Base-by-base conservation (phyloP, 2,329 filamentous ascomycete genomes). In the Dactylella cylindrospora region DNA sequence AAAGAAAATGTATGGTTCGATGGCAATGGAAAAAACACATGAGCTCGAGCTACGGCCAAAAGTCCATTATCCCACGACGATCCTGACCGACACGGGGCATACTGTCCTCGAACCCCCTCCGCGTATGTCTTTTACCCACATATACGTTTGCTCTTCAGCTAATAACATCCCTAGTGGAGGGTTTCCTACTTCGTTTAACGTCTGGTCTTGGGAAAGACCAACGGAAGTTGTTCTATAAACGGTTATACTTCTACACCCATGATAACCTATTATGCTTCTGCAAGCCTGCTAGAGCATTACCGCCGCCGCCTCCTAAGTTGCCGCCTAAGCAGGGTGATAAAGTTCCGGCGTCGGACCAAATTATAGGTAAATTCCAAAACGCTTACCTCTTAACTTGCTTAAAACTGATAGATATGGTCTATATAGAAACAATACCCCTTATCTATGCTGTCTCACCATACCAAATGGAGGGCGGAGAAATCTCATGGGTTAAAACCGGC, bases 1-100 rank as follows among this genome's bases (percentile, higher is more conserved):
- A 69, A 77, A 81, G 66, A 81, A 80, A 61, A 86, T 86, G 83
- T 84, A 84, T 65, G 83, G 83, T 28, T 80, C 82, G 0, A 81
- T 85, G 65, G 83, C 81, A 25, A 84, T 86, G 82, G 75, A 80
- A 65, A 78, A 77, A 62, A 69, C 82, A 2, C 83, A 86, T 68
- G 82, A 85, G 44, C 76, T 86, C 12, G 82, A 86, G 69, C 70
- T 86, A 31, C 77, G 83, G 2, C 82, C 82, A 0, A 84, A 84
- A 69, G 74, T 79, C 49, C 83, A 86, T 69, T 85, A 85, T 67
- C 78, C 82, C 1, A 81, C 80, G 1, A 74, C 70, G 12, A 73
- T 75, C 3, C 73, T 74, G 67, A 70, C 72, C 19, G 69, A 71
- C 15, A 67, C 69, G 19, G 70, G 68, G 12, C 73, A 70, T 39